Base-by-base conservation (phyloP, 2,329 filamentous ascomycete species). In the Rasamsonia emersonii region DNA sequence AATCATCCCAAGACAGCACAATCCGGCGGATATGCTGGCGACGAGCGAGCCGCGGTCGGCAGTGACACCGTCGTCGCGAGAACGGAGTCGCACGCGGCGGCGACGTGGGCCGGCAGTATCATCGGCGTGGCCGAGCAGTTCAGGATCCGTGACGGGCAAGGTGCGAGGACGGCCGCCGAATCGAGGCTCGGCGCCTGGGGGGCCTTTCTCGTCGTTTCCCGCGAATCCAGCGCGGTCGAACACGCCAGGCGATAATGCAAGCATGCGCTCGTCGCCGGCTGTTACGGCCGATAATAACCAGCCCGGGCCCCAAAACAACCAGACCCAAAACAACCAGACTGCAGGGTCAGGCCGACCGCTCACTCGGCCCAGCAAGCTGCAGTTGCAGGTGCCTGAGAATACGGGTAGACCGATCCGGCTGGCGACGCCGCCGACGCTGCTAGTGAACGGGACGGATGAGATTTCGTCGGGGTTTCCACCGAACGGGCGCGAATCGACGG, bases 91-190 rank as follows among this genome's bases (percentile, higher is more conserved):
- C 9, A 40, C 50, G 10, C 53, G 51, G 33, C 68, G 79, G 34
- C 74, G 84, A 3, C 82, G 93, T 53, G 86, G 86, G 0, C 82
- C 86, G 0, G 86, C 84, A 5, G 85, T 94, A 0, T 94, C 86
- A 1, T 94, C 86, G 7, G 88, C 88, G 1, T 95, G 88, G 88
- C 77, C 81, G 34, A 76, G 76, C 41, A 75, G 71, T 37, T 73
- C 73, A 10, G 66, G 70, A 23, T 67, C 76, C 9, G 63, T 73
- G 1, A 74, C 70, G 4, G 79, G 80, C 2, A 93, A 88, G 54
- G 69, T 82, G 9, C 70, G 86, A 42, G 86, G 88, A 5, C 70
- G 88, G 37, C 88, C 88, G 24, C 84, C 85, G 0, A 82, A 78
- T 35, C 83, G 80, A 45, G 72, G 77, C 16, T 71, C 68, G n/a